These are phyloP conservation scores for Hypocreales sp. DNA, from an alignment of 2,329 filamentous ascomycete species.

Conservation along the genomic window DNA sequence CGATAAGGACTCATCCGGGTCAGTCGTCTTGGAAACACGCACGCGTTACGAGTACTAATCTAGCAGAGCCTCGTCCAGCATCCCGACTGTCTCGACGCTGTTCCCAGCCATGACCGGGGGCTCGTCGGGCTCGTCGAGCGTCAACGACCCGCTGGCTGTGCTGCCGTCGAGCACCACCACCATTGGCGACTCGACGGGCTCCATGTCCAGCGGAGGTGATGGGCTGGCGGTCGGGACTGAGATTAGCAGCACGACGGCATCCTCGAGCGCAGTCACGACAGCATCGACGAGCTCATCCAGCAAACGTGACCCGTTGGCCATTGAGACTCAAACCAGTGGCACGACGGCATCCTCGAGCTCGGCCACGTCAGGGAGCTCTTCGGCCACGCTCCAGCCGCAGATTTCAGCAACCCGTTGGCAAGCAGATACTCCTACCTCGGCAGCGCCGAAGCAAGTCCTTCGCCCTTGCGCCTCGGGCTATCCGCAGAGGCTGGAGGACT, in stretches of 20 bases:
- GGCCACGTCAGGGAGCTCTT: neutral
- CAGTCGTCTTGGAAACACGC: too few relatives aligned
- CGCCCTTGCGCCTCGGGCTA: neutral
- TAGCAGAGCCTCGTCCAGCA: too few relatives aligned
- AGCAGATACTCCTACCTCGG: too few relatives aligned
- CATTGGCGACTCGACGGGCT: neutral
- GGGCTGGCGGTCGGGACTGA: neutral
- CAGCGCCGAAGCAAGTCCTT: neutral
- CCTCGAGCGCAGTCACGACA: too few relatives aligned
- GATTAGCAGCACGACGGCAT: too few relatives aligned
- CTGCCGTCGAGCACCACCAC: neutral
- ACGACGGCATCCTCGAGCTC: neutral
- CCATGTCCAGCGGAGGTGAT: too few relatives aligned
- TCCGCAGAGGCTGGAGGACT: slow-evolving; percentile 2
- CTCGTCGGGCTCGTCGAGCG: neutral
- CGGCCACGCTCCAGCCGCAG: too few relatives aligned
- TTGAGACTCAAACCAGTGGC: neutral
- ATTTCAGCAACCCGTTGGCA: too few relatives aligned
- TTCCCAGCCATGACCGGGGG: too few relatives aligned
- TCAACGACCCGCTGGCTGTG: neutral
- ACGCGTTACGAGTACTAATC: too few relatives aligned
- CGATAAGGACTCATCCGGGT: neutral
- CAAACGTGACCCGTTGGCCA: neutral
- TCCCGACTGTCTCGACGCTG: too few relatives aligned
- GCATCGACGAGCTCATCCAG: neutral